Conservation (phyloP, 768 basidiomycete genomes). For the Rhizopogon vinicolor region DNA sequence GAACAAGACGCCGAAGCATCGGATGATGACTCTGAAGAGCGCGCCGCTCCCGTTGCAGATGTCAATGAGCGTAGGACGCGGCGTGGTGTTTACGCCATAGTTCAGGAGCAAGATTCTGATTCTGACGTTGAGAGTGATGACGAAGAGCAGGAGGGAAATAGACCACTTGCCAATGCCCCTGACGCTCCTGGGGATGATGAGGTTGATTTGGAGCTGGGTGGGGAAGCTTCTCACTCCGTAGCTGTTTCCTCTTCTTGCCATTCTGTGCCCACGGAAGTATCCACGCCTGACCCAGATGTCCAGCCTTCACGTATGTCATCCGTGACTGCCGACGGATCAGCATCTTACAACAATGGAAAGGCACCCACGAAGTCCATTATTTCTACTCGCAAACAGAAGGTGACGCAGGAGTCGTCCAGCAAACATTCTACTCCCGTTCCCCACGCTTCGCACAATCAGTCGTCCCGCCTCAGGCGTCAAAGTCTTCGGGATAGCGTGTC, state of each 20-base stretch:
- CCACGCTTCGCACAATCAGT: slow-evolving; percentile 18
- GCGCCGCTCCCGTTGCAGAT: slow-evolving; percentile 49
- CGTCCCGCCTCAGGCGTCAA: slow-evolving; percentile 12
- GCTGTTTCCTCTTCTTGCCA: slow-evolving; percentile 16
- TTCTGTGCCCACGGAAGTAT: slow-evolving; percentile 23
- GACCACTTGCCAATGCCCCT: slow-evolving; percentile 41
- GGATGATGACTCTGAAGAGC: slow-evolving; percentile 37
- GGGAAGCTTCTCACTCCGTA: slow-evolving; percentile 14
- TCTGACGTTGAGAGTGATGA: slow-evolving; percentile 56
- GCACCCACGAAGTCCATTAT: slow-evolving; percentile 53
- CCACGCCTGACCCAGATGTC: slow-evolving; percentile 10
- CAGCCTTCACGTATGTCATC: slow-evolving; percentile 35
- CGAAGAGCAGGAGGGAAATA: slow-evolving; percentile 43
- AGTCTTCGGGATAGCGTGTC: slow-evolving; percentile 26
- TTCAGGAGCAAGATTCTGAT: slow-evolving; percentile 53
- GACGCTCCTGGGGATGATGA: slow-evolving; percentile 37
- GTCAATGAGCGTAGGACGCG: slow-evolving; percentile 78
- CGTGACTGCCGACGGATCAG: slow-evolving; percentile 24
- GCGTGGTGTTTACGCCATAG: slow-evolving; percentile 74
- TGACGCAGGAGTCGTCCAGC: slow-evolving; percentile 44
- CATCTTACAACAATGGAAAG: slow-evolving; percentile 11
- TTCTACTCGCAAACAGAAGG: slow-evolving; percentile 55
- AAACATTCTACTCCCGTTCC: slow-evolving; percentile 33
- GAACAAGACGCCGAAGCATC: slow-evolving; percentile 40
- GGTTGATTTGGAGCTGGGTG: slow-evolving; percentile 48